phyloP scores from a whole-genome alignment of 768 basidiomycete genomes.

The Auriscalpium vulgare region DNA sequence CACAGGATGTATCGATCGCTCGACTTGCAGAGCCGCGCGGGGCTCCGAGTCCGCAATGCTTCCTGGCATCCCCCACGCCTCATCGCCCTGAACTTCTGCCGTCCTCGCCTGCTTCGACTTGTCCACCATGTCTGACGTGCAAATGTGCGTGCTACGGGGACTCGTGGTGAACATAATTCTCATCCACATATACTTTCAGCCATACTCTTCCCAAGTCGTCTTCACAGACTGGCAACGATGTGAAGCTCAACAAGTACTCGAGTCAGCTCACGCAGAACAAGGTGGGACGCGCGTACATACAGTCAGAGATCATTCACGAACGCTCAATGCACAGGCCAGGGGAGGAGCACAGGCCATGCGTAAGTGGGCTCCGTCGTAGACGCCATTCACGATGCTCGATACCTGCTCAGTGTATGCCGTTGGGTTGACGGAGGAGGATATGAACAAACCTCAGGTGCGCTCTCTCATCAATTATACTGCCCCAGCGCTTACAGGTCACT shows the following conservation, averaged over 20 bases:
- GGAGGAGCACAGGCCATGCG: constrained; percentile 86
- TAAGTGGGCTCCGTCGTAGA: constrained; percentile 29
- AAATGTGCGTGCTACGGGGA: constrained; percentile 5
- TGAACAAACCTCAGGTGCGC: constrained; percentile 72
- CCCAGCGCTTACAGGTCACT: constrained; percentile 6
- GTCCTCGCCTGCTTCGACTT: too few relatives aligned
- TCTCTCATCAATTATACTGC: neutral
- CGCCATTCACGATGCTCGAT: neutral
- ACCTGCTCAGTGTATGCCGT: constrained; percentile 60
- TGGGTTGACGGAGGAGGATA: constrained; percentile 70
- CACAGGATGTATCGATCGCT: too few relatives aligned
- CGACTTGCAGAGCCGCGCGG: too few relatives aligned
- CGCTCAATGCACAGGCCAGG: constrained; percentile 31
- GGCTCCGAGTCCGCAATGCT: too few relatives aligned
- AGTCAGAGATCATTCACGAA: neutral
- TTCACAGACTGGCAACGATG: constrained; percentile 25
- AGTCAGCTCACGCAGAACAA: constrained; percentile 71
- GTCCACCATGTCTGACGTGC: constrained; percentile 9
- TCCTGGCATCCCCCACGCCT: too few relatives aligned
- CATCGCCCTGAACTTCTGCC: too few relatives aligned
- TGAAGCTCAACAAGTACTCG: constrained; percentile 68
- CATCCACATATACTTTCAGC: constrained; percentile 21
- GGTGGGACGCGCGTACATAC: constrained; percentile 26
- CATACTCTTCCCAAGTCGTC: constrained; percentile 32
- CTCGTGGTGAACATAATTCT: neutral